Evolutionary conservation across 768 basidiomycete genomes (phyloP).

Genomic region (Suillus cothurnatus): DNA sequence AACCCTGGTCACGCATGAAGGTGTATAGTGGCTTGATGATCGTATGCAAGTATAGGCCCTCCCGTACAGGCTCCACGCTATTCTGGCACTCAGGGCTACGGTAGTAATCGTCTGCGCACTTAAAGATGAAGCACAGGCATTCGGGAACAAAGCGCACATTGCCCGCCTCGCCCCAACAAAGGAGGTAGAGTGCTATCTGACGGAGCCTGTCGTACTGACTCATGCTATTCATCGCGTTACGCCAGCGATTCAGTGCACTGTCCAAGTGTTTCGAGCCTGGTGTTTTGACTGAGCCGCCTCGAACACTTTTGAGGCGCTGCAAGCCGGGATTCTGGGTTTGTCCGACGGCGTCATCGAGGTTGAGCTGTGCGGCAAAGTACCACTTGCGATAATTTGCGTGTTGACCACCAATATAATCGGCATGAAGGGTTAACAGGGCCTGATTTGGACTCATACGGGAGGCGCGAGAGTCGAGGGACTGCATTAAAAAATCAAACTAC

Average conservation of each 20-base stretch:
- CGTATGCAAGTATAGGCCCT: conserved; percentile 89
- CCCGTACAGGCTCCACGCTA: conserved; percentile 87
- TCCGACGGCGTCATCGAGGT: conserved; percentile 98
- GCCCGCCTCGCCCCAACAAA: conserved; percentile 98
- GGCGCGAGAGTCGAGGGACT: conserved; percentile 95
- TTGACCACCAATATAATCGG: conserved; percentile 98
- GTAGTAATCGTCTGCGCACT: conserved; percentile 99
- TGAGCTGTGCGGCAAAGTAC: conserved; percentile 99
- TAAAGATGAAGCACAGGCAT: conserved; percentile 98
- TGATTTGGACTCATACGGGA: conserved; percentile 98
- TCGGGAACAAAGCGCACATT: conserved; percentile 98
- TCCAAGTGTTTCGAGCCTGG: conserved; percentile 82
- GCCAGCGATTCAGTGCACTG: conserved; percentile 91
- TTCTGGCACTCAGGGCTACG: conserved; percentile 98
- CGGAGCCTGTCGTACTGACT: conserved; percentile 97
- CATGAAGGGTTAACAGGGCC: conserved; percentile 94
- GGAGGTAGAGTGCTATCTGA: conserved; percentile 92
- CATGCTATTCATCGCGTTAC: conserved; percentile 99
- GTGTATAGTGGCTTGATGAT: conserved; percentile 95
- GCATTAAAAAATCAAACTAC: conserved; percentile 98
- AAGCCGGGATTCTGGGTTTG: conserved; percentile 93
- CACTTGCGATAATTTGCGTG: conserved; percentile 99
- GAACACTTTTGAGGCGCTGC: conserved; percentile 84
- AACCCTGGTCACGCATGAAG: conserved; percentile 96
- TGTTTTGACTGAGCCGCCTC: conserved; percentile 52